Evolutionary conservation across 2,329 filamentous ascomycete genomes (phyloP).

Genomic region (Talaromyces sp.): DNA sequence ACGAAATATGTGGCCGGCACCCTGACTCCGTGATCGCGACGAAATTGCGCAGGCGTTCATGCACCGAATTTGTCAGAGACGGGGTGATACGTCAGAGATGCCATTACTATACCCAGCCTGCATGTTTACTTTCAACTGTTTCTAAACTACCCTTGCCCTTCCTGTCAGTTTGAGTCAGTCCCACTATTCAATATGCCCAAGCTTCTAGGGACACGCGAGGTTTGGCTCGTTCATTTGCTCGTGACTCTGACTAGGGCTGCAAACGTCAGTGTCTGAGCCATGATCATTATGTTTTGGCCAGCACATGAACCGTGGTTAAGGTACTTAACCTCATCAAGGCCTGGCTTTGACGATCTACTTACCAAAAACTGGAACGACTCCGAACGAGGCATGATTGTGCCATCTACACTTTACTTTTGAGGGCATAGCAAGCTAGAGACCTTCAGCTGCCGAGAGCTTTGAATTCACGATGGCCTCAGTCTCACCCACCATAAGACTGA

Average conservation of each 20-base stretch:
- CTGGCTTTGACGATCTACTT: slow-evolving; percentile 1
- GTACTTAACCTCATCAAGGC: slow-evolving; percentile 2
- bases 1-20: not conserved
- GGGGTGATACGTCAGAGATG: not conserved
- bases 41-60: not conserved
- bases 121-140: not conserved
- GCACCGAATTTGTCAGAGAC: not conserved
- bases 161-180: not conserved
- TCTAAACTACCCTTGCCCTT: not conserved
- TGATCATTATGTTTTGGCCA: not conserved
- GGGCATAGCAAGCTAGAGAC: not conserved
- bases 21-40: not conserved
- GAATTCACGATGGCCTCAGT: not conserved
- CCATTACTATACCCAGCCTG: not conserved
- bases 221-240: not conserved
- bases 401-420: slow-evolving; percentile 3
- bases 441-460: not conserved
- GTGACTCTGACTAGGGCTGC: not conserved
- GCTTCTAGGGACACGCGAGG: not conserved
- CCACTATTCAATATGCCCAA: not conserved
- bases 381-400: not conserved
- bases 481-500: not conserved
- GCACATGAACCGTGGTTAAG: not conserved
- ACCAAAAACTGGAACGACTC: not conserved
- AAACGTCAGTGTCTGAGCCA: not conserved